Conservation (phyloP, 352 stramenopile genomes). For the Blastocystis sp. region DNA sequence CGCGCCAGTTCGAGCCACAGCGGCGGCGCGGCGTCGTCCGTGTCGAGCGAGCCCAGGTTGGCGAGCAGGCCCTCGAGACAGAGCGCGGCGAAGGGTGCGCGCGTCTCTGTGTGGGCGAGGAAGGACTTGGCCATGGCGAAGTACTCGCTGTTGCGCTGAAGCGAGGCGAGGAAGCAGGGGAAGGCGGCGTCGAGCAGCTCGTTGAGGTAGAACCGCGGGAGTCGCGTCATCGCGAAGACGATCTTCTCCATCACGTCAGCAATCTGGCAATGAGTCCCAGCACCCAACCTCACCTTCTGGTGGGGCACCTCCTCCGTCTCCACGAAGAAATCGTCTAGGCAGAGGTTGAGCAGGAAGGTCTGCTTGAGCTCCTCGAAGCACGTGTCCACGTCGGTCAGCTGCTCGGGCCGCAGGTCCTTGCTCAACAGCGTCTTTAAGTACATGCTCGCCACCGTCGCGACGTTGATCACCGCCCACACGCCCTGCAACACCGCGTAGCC, state of each 20-base stretch:
- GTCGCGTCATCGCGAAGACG: neutral
- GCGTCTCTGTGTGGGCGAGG: neutral
- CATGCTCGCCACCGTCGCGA: neutral
- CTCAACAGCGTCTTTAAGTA: neutral
- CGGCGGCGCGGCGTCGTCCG: neutral
- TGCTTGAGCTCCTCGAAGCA: conserved; percentile 1
- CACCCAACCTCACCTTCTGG: neutral
- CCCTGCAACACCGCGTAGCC: neutral
- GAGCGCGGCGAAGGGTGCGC: neutral
- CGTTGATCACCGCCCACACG: neutral
- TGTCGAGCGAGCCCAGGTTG: neutral
- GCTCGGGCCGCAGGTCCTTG: no score
- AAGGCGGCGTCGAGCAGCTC: conserved; percentile 9
- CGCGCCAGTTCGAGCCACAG: neutral
- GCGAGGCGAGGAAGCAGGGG: neutral
- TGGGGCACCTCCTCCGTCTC: neutral
- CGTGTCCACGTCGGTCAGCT: neutral
- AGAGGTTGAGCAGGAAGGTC: neutral
- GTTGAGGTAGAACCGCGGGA: conserved; percentile 1
- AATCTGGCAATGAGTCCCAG: neutral
- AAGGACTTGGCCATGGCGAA: neutral
- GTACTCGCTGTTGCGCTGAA: neutral
- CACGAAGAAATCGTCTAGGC: neutral
- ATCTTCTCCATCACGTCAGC: neutral
- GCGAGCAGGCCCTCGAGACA: neutral